Evolutionary conservation across 23 red algal genomes (phyloP).

Genomic region (Gracilaria caudata): DNA sequence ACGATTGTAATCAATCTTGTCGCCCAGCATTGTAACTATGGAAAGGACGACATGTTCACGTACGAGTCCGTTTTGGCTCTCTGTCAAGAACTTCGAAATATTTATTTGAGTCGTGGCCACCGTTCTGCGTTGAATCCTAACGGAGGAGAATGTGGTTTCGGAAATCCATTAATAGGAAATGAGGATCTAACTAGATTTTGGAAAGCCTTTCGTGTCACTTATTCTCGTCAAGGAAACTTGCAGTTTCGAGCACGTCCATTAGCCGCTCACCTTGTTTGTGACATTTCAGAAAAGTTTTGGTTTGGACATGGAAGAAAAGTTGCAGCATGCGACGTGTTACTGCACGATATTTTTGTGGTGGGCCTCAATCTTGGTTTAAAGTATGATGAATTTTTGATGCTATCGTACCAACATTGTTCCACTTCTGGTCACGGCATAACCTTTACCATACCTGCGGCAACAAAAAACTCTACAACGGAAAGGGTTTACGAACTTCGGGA

Average conservation of each 20-base stretch:
- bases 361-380: slow-evolving; percentile 14
- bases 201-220: not conserved
- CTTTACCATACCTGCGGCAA: not conserved
- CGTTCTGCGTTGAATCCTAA: no score
- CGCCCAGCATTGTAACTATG: not conserved
- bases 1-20: not conserved
- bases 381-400: slow-evolving; percentile 24
- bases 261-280: slow-evolving; percentile 1
- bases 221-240: not conserved
- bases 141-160: no score
- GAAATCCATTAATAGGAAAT: slow-evolving; percentile 28
- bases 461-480: slow-evolving; percentile 26
- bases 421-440: not conserved
- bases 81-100: not conserved
- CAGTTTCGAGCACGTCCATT: slow-evolving; percentile 1
- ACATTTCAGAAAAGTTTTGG: slow-evolving; percentile 21
- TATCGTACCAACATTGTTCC: not conserved
- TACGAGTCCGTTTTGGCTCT: not conserved
- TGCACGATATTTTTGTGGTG: slow-evolving; percentile 5
- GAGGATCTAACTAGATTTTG: not conserved
- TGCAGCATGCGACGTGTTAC: not conserved
- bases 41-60: not conserved
- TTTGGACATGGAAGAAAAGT: not conserved
- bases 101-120: no score
- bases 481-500: slow-evolving; percentile 20